Evolutionary conservation across 257 asterid species (phyloP).

Genomic region (Solanum tarapatanum): DNA sequence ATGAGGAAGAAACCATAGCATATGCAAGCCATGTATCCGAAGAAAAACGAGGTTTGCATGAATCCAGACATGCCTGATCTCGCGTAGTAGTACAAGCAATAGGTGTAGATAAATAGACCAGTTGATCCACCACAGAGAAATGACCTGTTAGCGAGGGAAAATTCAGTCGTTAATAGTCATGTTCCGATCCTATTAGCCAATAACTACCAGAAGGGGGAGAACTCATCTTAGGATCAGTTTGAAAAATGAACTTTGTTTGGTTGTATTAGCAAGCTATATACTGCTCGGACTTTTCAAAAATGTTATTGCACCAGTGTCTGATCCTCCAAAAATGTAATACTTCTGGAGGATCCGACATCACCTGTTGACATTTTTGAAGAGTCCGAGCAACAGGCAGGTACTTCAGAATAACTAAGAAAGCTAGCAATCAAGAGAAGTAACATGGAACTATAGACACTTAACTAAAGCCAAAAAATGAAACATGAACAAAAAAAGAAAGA

Average conservation of each 20-base stretch:
- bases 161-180: not conserved
- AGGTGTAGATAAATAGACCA: slow-evolving; percentile 4
- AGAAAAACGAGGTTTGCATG: slow-evolving; percentile 24
- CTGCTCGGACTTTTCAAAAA: not conserved
- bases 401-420: not conserved
- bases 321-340: not conserved
- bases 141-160: slow-evolving; percentile 4
- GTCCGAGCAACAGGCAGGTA: not conserved
- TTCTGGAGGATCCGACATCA: not conserved
- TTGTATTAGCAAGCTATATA: not conserved
- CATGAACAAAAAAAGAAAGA: not conserved
- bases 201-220: not conserved
- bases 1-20: slow-evolving; percentile 23
- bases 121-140: slow-evolving; percentile 23
- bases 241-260: not conserved
- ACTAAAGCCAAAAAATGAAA: not conserved
- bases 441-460: not conserved
- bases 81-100: slow-evolving; percentile 10
- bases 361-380: not conserved
- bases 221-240: not conserved
- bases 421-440: not conserved
- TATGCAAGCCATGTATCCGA: slow-evolving; percentile 22
- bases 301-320: not conserved
- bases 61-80: slow-evolving; percentile 14
- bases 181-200: not conserved